These are phyloP conservation scores for Kregervanrija fluxuum DNA, from an alignment of 805 yeast genomes.

Conservation along the genomic window DNA sequence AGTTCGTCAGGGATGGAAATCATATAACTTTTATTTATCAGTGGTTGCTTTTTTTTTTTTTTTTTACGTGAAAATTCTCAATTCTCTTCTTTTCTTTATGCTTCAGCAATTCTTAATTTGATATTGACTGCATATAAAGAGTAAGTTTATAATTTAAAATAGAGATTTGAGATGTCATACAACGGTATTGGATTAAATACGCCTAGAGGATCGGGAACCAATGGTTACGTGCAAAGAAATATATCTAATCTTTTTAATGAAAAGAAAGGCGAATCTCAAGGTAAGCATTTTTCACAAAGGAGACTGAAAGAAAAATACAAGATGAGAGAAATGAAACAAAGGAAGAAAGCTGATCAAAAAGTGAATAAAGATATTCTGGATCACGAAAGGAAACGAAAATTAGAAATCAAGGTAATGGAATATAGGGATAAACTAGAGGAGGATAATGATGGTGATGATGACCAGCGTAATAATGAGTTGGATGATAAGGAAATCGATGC, in stretches of 20 bases:
- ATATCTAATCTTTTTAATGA: slow-evolving; percentile 20
- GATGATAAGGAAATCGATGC: slow-evolving; percentile 31
- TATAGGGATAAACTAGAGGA: slow-evolving; percentile 48
- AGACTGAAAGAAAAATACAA: slow-evolving; percentile 14
- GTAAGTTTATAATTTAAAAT: not conserved
- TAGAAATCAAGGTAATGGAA: slow-evolving; percentile 44
- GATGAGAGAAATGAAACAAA: slow-evolving; percentile 10
- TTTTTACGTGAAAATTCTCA: not conserved
- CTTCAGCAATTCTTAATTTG: not conserved
- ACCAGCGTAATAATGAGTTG: slow-evolving; percentile 5
- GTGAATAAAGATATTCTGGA: slow-evolving; percentile 23
- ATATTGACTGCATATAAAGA: not conserved
- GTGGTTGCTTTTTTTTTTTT: not conserved
- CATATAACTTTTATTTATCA: too few relatives aligned
- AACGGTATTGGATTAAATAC: slow-evolving; percentile 52
- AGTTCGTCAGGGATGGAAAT: too few relatives aligned
- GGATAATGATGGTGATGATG: slow-evolving; percentile 12
- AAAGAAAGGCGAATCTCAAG: slow-evolving; percentile 21
- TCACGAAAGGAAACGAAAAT: slow-evolving; percentile 31
- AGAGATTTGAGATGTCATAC: slow-evolving; percentile 35
- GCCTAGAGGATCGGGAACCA: slow-evolving; percentile 57
- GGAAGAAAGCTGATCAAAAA: slow-evolving; percentile 2
- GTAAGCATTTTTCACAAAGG: slow-evolving; percentile 33
- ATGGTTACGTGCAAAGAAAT: slow-evolving; percentile 51
- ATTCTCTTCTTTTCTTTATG: too few relatives aligned